Base-by-base conservation (phyloP, 192 early-diverging fungal species). In the Coemansia sp. region DNA sequence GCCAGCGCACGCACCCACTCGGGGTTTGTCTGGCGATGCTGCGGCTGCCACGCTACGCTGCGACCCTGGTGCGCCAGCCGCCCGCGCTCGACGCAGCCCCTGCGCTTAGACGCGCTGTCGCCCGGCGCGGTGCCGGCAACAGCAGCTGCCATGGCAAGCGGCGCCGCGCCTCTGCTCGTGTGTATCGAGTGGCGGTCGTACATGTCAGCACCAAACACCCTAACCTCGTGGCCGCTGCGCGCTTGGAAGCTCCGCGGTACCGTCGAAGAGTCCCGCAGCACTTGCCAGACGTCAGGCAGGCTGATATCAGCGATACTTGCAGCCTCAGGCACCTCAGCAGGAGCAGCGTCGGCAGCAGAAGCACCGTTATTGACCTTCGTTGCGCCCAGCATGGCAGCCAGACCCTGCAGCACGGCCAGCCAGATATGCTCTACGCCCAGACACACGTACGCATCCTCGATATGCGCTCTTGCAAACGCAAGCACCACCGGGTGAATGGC, bases 371-470 rank as follows among this genome's bases (percentile, higher is more conserved):
- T 39, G 38, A 3, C 15, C 53, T 17, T 35, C 36, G 41, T 20
- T 34, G 51, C 39, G 6, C 76, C 64, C 64, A 81, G 41, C 64
- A 75, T 64, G 0, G 63, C 78, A 3, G 70, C 36, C 51, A 75
- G 53, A 14, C 73, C 67, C 70, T 81, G 78, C 57, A 81, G 58
- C 9, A 81, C 62, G 0, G 70, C 70, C 18, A 81, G 73, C 78
- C 78, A 81, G 8, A 81, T 38, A 59, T 81, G 78, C 54, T 81
- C 78, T 32, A 70, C 62, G 8, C 73, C 78, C 78, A 81, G 54
- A 8, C 57, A 51, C 61, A 75, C 78, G 1, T 20, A 12, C 12
- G 67, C 66, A 41, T 57, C 32, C 41, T 72, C 73, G n/a, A 66
- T 62, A 37, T 81, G 73, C 28, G 78, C 78, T 18, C 70, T 56